Conservation (phyloP, 148 eudicot genomes). For the Rhododendron kiyosumense region DNA sequence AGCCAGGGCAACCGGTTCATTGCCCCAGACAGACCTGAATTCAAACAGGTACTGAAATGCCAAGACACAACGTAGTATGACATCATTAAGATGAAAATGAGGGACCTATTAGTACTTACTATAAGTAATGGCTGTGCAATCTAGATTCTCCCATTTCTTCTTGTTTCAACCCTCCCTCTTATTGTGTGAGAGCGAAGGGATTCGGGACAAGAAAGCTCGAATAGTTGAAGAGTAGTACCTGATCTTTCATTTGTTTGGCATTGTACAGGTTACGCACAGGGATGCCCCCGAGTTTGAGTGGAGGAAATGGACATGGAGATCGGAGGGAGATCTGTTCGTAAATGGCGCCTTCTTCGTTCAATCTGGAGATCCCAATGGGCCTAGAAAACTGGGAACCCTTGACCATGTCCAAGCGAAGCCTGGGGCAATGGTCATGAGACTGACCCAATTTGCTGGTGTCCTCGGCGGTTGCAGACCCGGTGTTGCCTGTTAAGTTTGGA, state of each 20-base stretch:
- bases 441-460: not conserved
- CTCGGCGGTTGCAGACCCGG: not conserved
- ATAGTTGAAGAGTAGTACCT: no score
- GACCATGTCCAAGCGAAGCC: conserved; percentile 2
- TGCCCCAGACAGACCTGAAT: not conserved
- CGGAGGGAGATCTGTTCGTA: conserved; percentile 34
- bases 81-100: not conserved
- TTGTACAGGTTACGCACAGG: conserved; percentile 31
- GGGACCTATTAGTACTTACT: not conserved
- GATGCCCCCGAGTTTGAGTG: conserved; percentile 21
- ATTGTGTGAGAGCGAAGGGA: no score
- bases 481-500: not conserved
- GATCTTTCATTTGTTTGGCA: not conserved
- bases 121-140: no score
- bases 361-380: conserved; percentile 30
- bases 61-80: not conserved
- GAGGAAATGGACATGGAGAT: conserved; percentile 44
- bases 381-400: conserved; percentile 6
- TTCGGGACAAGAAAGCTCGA: no score
- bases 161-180: no score
- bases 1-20: conserved; percentile 48
- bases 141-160: no score
- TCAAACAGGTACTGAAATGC: not conserved
- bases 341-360: conserved; percentile 41
- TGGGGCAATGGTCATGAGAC: not conserved